Base-by-base conservation (phyloP, 768 basidiomycete species). In the Suillus tomentosus region DNA sequence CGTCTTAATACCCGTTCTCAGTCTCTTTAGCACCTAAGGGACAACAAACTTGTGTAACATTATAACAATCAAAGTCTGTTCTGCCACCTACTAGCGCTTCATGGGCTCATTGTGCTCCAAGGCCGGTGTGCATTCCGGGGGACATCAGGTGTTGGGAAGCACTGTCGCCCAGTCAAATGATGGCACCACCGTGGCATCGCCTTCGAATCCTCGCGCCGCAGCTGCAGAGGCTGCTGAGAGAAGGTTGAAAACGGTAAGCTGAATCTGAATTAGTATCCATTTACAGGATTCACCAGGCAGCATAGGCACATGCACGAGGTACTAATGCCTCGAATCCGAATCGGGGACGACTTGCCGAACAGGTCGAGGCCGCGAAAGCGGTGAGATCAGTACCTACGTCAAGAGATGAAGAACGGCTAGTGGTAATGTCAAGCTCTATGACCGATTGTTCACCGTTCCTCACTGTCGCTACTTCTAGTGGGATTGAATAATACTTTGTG, bases 21-120 rank as follows among this genome's bases (percentile, higher is more conserved):
- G 17, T 47, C 42, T 17, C 37, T 50, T 48, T 64, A n/a, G 36
- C 47, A 64, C 17, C 64, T 48, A 19, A 63, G 31, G 24, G 39
- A 42, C 24, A 27, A 40, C 39, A 17, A 27, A 57, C 24, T 17
- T 11, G 39, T 40, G 17, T 42, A 27, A 24, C 22, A 10, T 42
- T 11, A 42, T 58, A 58, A 15, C 22, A 39, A 39, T 8, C 36
- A 3, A 39, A 39, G 31, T 39, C 9, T 37, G 8, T 17, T n/a
- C 37, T 14, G n/a, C 13, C 22, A 57, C 22, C 37, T 57, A 5
- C 37, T 39, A 4, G 39, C 62, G 19, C 64, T 57, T 40, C 27
- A 87, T 88, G 87, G 87, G 86, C 66, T 84, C 83, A 65, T 75
- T 85, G 53, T 87, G 85, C 70, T 87, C 87, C 37, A 87, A 84